These are phyloP conservation scores for Paramecium sexaurelia DNA, from an alignment of 73 alveolate species.

Conservation along the genomic window DNA sequence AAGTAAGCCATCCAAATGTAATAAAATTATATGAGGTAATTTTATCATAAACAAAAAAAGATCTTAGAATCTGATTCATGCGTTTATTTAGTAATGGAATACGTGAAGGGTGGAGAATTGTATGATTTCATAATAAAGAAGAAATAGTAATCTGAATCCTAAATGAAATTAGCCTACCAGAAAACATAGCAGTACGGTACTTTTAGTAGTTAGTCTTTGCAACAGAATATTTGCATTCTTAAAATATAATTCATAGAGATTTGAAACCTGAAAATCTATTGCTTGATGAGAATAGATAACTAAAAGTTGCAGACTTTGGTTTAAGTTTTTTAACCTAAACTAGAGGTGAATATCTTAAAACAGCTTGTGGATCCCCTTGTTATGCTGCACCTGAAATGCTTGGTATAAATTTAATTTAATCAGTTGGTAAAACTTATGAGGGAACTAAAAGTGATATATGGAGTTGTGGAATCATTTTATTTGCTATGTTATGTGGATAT, in stretches of 20 bases:
- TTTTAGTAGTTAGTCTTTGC: constrained; percentile 39
- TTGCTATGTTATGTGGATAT: constrained; percentile 77
- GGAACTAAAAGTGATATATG: constrained; percentile 73
- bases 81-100: constrained; percentile 82
- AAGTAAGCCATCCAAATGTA: constrained; percentile 31
- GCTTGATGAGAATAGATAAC: constrained; percentile 67
- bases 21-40: constrained; percentile 65
- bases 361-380: constrained; percentile 87
- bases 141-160: neutral
- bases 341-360: constrained; percentile 59
- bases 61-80: constrained; percentile 74
- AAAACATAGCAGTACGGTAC: neutral
- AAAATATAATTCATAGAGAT: constrained; percentile 78
- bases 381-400: constrained; percentile 87
- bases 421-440: constrained; percentile 67
- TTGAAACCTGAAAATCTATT: constrained; percentile 78
- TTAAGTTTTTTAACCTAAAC: constrained; percentile 65
- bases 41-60: neutral
- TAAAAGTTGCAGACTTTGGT: constrained; percentile 81
- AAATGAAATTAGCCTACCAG: neutral
- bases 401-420: neutral
- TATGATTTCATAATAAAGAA: constrained; percentile 78
- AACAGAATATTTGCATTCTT: constrained; percentile 74
- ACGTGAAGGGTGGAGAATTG: constrained; percentile 88
- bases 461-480: constrained; percentile 79